Evolutionary conservation across 2,329 filamentous ascomycete genomes (phyloP), one percentile per base, ranked within the genome.

Genomic region (Trichophyton equinum): DNA sequence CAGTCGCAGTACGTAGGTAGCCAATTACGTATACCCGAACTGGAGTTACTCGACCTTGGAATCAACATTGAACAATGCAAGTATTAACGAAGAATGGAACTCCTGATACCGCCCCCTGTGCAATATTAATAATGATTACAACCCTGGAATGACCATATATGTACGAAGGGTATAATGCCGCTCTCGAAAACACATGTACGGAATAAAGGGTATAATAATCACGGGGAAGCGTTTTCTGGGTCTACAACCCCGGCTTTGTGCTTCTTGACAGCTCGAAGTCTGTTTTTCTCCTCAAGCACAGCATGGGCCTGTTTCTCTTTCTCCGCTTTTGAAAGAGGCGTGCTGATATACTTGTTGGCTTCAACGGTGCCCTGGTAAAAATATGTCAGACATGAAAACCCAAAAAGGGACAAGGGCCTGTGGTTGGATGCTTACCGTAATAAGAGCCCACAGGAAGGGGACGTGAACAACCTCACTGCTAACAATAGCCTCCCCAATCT

Each of bases 401-500:
- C 27, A 38, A 9, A 4, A 33, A 40, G 57, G 25, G 62, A 18
- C 11, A 58, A 30, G 27, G 60, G n/a, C 1, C 51, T 15, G 18
- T 15, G 18, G 51, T 20, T 25, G 57, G n/a, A 60, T 22, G 60
- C 63, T 53, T 63, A 70, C 69, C 63, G 65, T 71, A 8, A 69
- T 13, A 13, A 71, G n/a, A 22, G 69, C 70, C 67, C 69, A 72
- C 1, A 72, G 53, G 61, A 69, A 71, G 20, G 70, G 66, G 22
- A 68, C 66, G 59, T 69, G 65, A 5, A 72, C 65, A 58, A 73
- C 70, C 15, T 73, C 70, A 61, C 66, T 70, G 7, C 64, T 62
- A n/a, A 62, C 56, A 18, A 49, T 62, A 58, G 42, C 63, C 51
- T 65, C 60, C 22, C 59, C 62, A 36, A 25, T 51, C 18, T 49